Base-by-base conservation (phyloP, 108 stramenopile species). In the Cyclotella atomus region DNA sequence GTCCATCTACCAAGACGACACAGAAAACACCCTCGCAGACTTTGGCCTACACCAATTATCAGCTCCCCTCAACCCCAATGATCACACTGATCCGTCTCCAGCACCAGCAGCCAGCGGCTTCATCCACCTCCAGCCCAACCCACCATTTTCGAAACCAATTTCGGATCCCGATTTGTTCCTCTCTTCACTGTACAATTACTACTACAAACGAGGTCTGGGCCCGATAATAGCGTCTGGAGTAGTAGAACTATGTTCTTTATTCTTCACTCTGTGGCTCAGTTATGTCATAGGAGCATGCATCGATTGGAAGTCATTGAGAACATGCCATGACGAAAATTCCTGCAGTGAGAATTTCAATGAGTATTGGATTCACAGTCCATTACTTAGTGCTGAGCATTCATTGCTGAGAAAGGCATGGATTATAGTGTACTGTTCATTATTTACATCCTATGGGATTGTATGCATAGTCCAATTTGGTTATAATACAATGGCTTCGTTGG, bases 131-230 rank as follows among this genome's bases (percentile, higher is more conserved):
- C 4, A 3, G 20, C 52, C 52, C 2, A 41, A 41, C 38, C 52
- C 52, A 3, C 52, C n/a, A 3, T 52, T 52, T 23, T 21, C 52
- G 21, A 23, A 52, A 24, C 76, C 85, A 10, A 92, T 93, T 1
- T 73, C 91, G 8, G 93, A 98, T 75, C 77, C 95, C 17, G 97
- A 98, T 73, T 66, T 86, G 8, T 98, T 96, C 72, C 91, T 97
- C 64, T 71, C 77, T 10, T 83, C 86, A 14, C 60, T 98, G 62
- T 98, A 98, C 83, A 82, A 79, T 32, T 97, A 96, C 71, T 97
- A 97, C 74, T 90, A 94, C 61, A 82, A 90, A 65, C 85, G 95
- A n/a, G 98, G 98, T 28, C 61, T 98, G 20, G 77, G 83, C 2
- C 84, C 95, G 46, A 96, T 96, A 20, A 67, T 96, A 7, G 90